phyloP scores from a whole-genome alignment of 2,329 filamentous ascomycete genomes.

The Leptographium radiaticola region DNA sequence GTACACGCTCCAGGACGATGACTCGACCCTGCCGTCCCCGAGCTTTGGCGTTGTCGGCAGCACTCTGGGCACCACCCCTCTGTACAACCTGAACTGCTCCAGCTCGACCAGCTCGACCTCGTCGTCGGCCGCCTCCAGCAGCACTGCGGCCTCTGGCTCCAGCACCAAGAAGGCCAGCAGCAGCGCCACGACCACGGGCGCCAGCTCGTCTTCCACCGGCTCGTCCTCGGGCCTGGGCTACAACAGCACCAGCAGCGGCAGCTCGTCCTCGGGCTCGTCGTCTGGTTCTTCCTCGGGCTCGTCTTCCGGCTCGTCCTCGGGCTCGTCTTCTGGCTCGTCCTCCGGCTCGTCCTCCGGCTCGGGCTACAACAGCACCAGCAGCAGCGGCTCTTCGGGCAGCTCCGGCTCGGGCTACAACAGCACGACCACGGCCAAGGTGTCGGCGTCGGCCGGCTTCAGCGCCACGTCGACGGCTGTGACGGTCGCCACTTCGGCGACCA shows the following conservation, averaged over 20 bases:
- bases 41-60: constrained; percentile 58
- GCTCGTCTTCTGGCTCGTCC: background rate
- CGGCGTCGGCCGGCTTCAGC: background rate
- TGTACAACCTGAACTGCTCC: constrained; percentile 51
- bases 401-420: background rate
- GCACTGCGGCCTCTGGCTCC: background rate
- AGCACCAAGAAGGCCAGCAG: background rate
- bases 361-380: background rate
- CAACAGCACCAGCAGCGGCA: too few relatives aligned
- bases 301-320: background rate
- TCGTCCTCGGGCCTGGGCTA: too few relatives aligned
- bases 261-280: background rate
- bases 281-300: background rate
- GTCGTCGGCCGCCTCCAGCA: constrained; percentile 1
- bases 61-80: constrained; percentile 36
- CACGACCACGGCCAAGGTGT: background rate
- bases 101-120: constrained; percentile 13
- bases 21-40: constrained; percentile 45
- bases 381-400: background rate
- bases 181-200: background rate
- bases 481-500: constrained; percentile 12
- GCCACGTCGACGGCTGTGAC: background rate
- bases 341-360: background rate
- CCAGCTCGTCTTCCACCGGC: too few relatives aligned
- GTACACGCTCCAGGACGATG: constrained; percentile 61